Conservation (phyloP, 2,329 filamentous ascomycete genomes). For the Penicillium sp. region DNA sequence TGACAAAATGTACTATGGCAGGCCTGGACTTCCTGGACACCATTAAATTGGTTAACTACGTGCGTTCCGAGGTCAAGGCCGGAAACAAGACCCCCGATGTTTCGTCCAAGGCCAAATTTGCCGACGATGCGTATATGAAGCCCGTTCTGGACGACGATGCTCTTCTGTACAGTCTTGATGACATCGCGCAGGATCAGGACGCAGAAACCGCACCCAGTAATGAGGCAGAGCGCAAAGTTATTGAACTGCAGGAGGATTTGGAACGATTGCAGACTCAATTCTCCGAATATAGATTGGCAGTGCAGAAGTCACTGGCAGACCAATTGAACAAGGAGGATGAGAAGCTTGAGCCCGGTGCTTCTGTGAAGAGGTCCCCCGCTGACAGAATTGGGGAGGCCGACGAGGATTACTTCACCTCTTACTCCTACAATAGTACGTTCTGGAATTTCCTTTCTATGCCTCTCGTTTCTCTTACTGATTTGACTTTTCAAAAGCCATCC, state of each 20-base stretch:
- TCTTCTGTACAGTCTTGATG: conserved; percentile 81
- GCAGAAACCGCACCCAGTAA: conserved; percentile 27
- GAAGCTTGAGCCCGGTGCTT: conserved; percentile 27
- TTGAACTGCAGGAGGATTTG: conserved; percentile 62
- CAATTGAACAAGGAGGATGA: conserved; percentile 61
- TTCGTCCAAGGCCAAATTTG: conserved; percentile 62
- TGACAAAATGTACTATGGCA: conserved; percentile 34
- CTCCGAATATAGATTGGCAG: conserved; percentile 62
- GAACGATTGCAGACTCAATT: conserved; percentile 61
- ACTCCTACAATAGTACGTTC: conserved; percentile 64
- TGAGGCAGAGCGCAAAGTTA: conserved; percentile 49
- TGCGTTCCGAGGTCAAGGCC: conserved; percentile 48
- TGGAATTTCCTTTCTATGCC: neutral
- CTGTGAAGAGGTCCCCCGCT: conserved; percentile 15
- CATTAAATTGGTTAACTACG: conserved; percentile 73
- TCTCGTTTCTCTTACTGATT: conserved; percentile 3
- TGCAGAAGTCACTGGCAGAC: conserved; percentile 65
- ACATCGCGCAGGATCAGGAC: conserved; percentile 55
- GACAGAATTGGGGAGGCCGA: conserved; percentile 52
- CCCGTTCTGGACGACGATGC: conserved; percentile 88
- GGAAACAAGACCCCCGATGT: conserved; percentile 53
- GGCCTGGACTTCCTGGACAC: conserved; percentile 70
- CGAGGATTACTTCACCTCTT: conserved; percentile 63
- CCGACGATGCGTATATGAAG: conserved; percentile 77
- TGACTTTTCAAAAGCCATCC: conserved; percentile 64